A percentile compares a stretch with the other conserved stretches of the same genome.
phyloP scores from a whole-genome alignment of 192 early-diverging fungal genomes.

The Gamsiella multidivaricata region DNA sequence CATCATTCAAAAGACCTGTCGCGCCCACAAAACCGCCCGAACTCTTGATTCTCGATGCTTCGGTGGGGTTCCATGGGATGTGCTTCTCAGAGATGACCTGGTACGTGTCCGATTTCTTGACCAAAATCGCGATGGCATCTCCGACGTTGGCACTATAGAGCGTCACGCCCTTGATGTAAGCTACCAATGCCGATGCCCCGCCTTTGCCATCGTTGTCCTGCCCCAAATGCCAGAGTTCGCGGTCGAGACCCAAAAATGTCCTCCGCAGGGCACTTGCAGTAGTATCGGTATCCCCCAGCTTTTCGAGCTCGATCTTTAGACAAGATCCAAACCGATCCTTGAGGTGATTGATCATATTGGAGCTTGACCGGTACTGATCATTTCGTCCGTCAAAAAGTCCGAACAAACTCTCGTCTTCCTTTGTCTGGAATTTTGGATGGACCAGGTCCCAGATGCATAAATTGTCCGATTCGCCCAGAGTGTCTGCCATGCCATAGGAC shows the following conservation, averaged over 20 bases:
- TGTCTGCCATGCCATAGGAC: constrained; percentile 90
- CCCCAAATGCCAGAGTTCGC: constrained; percentile 65
- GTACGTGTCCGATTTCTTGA: constrained; percentile 74
- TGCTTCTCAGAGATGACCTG: constrained; percentile 79
- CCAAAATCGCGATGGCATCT: constrained; percentile 84
- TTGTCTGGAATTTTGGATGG: constrained; percentile 81
- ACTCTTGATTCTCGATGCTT: constrained; percentile 79
- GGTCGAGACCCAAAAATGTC: constrained; percentile 85
- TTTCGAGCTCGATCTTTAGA: constrained; percentile 81
- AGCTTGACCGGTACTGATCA: constrained; percentile 57
- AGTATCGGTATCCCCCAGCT: constrained; percentile 66
- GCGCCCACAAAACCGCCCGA: constrained; percentile 86
- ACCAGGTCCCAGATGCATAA: constrained; percentile 89
- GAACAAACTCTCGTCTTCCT: constrained; percentile 91
- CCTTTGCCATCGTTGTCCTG: constrained; percentile 58
- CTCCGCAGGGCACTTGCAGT: constrained; percentile 80
- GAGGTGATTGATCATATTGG: constrained; percentile 72
- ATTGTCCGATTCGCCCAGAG: constrained; percentile 73
- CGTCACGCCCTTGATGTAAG: constrained; percentile 79
- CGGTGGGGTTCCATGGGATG: constrained; percentile 72
- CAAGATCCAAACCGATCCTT: constrained; percentile 75
- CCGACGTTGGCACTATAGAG: constrained; percentile 90
- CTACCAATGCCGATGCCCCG: constrained; percentile 85
- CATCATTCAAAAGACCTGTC: constrained; percentile 77
- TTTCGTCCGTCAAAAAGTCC: constrained; percentile 85